Conservation (phyloP, 495 filamentous ascomycete species). For the Glutinoglossum americanum region DNA sequence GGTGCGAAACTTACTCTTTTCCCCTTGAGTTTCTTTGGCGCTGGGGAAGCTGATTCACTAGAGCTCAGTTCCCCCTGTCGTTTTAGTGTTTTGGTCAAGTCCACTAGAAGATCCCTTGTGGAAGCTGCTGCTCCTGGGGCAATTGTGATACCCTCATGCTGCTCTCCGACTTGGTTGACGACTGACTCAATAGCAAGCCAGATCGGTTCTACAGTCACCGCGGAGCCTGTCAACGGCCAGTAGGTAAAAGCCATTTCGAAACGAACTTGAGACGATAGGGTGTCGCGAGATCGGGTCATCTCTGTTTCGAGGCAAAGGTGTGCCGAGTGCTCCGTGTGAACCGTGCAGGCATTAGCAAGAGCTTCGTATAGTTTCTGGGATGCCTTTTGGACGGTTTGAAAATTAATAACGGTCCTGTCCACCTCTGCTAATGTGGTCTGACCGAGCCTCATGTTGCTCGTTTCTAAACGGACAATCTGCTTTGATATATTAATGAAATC, state of each 20-base stretch:
- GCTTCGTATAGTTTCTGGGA: slow-evolving; percentile 18
- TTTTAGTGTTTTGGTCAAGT: slow-evolving; percentile 7
- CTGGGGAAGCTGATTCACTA: no score
- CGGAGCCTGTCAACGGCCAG: neutral
- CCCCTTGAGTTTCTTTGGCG: neutral
- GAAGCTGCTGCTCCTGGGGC: neutral
- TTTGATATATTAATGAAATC: slow-evolving; percentile 7
- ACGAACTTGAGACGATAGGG: slow-evolving; percentile 5
- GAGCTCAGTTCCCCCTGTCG: neutral
- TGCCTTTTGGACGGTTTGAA: slow-evolving; percentile 12
- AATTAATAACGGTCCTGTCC: slow-evolving; percentile 5
- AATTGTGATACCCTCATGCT: neutral
- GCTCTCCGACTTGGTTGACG: neutral
- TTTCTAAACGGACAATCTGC: neutral
- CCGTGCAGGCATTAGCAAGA: slow-evolving; percentile 14
- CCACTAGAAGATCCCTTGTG: neutral
- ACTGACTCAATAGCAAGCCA: slow-evolving; percentile 12
- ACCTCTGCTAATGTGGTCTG: neutral
- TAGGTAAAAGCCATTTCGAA: slow-evolving; percentile 14
- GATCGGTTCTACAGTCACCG: neutral
- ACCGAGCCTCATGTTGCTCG: neutral
- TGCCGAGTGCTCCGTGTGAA: slow-evolving; percentile 15
- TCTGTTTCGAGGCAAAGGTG: slow-evolving; percentile 15
- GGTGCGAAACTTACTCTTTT: neutral
- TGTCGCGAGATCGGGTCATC: slow-evolving; percentile 1